Evolutionary conservation across 2,329 filamentous ascomycete species (phyloP), one percentile per base, ranked within the genome.

Genomic region (Fusarium haematococcum): DNA sequence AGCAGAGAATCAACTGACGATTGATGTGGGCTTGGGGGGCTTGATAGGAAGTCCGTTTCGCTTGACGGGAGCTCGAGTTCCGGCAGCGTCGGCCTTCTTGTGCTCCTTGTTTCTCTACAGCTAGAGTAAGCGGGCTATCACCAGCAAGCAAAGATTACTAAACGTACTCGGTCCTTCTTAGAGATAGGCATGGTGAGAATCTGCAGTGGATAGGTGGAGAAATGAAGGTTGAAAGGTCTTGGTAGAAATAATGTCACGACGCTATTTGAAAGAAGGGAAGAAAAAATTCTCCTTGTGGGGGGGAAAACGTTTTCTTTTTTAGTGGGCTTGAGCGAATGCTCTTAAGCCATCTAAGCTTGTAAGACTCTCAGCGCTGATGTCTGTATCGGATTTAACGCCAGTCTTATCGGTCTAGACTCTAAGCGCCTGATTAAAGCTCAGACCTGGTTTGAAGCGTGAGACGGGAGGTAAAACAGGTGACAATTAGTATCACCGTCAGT

Each of bases 31-130:
- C 83, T 88, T 89, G 0, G 86, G 83, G 0, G 87, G 68, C 83
- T 90, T 90, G 71, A 88, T 86, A 2, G 88, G 88, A 2, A 88
- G 84, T 32, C 88, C 88, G 73, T 90, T 89, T 20, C 87, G 79
- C 81, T 89, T 88, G 69, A 89, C 87, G 0, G 87, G 83, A 37
- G 85, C 83, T 59, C 88, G 85, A 63, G 88, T 90, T 69, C 88
- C 88, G 33, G 86, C 88, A 32, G 85, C 85, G 5, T 90, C 88
- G 48, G 85, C 88, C 73, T 85, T 87, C 78, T 89, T 87, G 82
- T 90, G 88, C 81, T 90, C 88, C 79, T 86, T 86, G 75, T 85
- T 82, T 75, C 88, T 83, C 84, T 89, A 43, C 37, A 20, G 23
- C 63, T 25, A 58, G 50, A 35, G 50, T 62, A 59, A 60, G 45